Conservation (phyloP, 495 filamentous ascomycete species). For the Rostrohypoxylon terebratum region DNA sequence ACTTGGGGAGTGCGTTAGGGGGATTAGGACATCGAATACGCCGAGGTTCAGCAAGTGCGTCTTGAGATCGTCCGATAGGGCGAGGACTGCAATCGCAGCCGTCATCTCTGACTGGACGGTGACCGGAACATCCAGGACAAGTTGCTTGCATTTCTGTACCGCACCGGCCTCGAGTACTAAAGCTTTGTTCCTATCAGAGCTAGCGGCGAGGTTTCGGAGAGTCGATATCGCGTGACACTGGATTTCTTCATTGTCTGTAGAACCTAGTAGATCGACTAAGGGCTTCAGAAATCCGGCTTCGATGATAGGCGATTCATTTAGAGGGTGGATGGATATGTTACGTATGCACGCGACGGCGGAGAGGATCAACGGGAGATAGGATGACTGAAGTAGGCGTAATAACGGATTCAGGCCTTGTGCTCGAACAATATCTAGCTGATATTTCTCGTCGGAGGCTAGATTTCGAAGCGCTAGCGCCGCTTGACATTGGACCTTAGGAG, state of each 20-base stretch:
- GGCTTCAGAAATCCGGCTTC: conserved; percentile 96
- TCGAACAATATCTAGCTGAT: conserved; percentile 96
- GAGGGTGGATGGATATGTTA: conserved; percentile 98
- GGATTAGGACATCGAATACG: conserved; percentile 96
- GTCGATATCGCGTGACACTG: conserved; percentile 99
- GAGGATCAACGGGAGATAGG: conserved; percentile 93
- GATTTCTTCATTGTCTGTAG: conserved; percentile 98
- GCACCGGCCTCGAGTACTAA: conserved; percentile 95
- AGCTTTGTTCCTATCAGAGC: conserved; percentile 96
- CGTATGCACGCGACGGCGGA: conserved; percentile 98
- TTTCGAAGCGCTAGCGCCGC: conserved; percentile 94
- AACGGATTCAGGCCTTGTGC: conserved; percentile 85
- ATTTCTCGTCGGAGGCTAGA: conserved; percentile 97
- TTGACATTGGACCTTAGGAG: conserved; percentile 98
- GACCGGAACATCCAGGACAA: conserved; percentile 91
- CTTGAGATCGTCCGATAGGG: conserved; percentile 95
- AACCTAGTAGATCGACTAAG: conserved; percentile 90
- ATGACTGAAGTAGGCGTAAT: conserved; percentile 89
- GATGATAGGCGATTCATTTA: conserved; percentile 99
- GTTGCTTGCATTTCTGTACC: conserved; percentile 97
- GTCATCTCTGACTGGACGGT: conserved; percentile 99
- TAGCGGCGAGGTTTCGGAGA: conserved; percentile 92
- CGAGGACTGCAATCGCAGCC: conserved; percentile 96
- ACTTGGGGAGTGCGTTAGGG: conserved; percentile 91
- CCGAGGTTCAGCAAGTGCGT: conserved; percentile 89